These are phyloP conservation scores for Bjerkandera adusta DNA, from an alignment of 1,284 basidiomycete species.

Conservation along the genomic window DNA sequence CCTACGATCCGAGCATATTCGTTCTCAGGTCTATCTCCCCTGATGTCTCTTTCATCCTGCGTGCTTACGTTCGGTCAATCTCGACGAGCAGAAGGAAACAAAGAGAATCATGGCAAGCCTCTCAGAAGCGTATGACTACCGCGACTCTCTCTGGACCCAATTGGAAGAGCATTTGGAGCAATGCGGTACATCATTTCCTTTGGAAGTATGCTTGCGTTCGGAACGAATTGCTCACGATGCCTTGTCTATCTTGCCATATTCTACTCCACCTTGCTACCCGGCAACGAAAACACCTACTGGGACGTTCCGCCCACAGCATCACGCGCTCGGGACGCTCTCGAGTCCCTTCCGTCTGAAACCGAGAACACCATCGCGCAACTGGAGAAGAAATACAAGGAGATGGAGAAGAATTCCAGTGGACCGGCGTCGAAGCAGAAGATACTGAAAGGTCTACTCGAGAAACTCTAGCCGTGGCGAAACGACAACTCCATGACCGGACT, in stretches of 20 bases:
- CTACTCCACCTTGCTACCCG: too few relatives aligned
- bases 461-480: too few relatives aligned
- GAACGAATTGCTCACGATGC: conserved; percentile 10
- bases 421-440: conserved; percentile 35
- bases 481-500: too few relatives aligned
- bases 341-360: conserved; percentile 39
- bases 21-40: conserved; percentile 33
- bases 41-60: conserved; percentile 20
- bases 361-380: conserved; percentile 41
- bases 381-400: conserved; percentile 43
- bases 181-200: conserved; percentile 37
- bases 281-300: conserved; percentile 6
- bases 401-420: conserved; percentile 38
- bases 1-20: conserved; percentile 36
- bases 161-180: conserved; percentile 40
- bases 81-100: conserved; percentile 1
- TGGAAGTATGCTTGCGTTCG: neutral
- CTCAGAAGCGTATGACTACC: conserved; percentile 41
- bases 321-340: conserved; percentile 33
- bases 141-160: conserved; percentile 44
- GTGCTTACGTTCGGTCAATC: conserved; percentile 13
- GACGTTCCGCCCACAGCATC: conserved; percentile 28
- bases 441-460: conserved; percentile 26
- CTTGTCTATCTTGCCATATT: neutral
- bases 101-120: conserved; percentile 32